Conservation (phyloP, 2,329 filamentous ascomycete species). For the Fusarium lateritium region DNA sequence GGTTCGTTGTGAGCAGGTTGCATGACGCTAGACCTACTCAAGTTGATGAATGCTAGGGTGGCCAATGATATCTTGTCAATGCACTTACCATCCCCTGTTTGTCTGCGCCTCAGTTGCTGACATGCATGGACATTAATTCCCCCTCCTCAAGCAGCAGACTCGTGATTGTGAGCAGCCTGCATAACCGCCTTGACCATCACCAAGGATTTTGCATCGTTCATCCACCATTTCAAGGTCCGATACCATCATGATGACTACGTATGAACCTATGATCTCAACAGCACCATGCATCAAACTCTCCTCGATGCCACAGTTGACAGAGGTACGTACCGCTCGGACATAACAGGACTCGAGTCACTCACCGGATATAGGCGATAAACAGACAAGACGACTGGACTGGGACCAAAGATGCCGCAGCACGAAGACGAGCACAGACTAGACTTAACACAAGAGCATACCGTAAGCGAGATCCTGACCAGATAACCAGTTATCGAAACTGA, state of each 20-base stretch:
- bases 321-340: background rate
- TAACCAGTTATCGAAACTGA: background rate
- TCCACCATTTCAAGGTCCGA: background rate
- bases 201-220: constrained; percentile 11
- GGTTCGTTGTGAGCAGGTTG: constrained; percentile 28
- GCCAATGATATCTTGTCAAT: background rate
- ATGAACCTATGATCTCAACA: background rate
- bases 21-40: constrained; percentile 20
- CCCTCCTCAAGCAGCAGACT: background rate
- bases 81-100: background rate
- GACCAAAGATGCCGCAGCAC: constrained; percentile 57
- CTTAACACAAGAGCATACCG: constrained; percentile 62
- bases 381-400: constrained; percentile 64
- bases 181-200: constrained; percentile 43
- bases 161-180: constrained; percentile 53
- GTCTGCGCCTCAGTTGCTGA: constrained; percentile 25
- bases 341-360: background rate
- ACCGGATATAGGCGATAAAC: constrained; percentile 53
- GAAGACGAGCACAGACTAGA: constrained; percentile 61
- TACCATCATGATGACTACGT: background rate
- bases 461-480: background rate
- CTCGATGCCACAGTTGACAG: constrained; percentile 23
- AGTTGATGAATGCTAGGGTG: background rate
- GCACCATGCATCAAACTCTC: constrained; percentile 13
- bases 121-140: background rate